Evolutionary conservation across 1,284 basidiomycete species (phyloP).

Genomic region (Ganoderma boninense): DNA sequence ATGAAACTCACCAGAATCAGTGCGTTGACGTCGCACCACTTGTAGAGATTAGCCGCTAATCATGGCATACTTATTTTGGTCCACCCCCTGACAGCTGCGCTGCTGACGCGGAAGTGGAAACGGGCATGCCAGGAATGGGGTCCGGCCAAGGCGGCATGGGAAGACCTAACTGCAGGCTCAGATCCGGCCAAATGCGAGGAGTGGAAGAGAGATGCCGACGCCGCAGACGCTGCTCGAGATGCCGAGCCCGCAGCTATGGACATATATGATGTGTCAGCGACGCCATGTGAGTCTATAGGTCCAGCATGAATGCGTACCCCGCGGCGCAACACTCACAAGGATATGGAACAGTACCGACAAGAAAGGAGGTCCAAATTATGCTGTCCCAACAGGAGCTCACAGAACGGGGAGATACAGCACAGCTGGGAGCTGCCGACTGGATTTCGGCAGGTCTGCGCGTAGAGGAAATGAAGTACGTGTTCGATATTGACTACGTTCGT

Average conservation of each 20-base stretch:
- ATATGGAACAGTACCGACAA: not conserved
- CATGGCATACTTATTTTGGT: no score
- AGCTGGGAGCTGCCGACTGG: not conserved
- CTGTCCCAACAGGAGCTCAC: not conserved
- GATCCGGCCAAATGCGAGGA: not conserved
- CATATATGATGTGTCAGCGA: not conserved
- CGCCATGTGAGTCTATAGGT: not conserved
- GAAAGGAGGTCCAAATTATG: not conserved
- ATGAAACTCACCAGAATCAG: conserved; percentile 30
- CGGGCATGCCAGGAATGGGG: not conserved
- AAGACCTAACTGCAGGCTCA: not conserved
- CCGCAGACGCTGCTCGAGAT: not conserved
- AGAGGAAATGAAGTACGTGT: not conserved
- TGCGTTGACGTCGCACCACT: conserved; percentile 5
- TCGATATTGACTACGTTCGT: no score
- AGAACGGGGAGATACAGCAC: not conserved
- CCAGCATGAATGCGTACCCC: no score
- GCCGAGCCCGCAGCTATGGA: not conserved
- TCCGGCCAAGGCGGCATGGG: not conserved
- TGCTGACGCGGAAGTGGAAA: not conserved
- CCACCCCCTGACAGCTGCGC: no score
- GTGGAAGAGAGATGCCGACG: not conserved
- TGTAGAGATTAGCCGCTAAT: no score
- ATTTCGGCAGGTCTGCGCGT: not conserved
- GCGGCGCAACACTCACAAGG: no score